These are phyloP conservation scores for Ensete ventricosum DNA, from an alignment of 176 grass and related monocot species.

Conservation along the genomic window DNA sequence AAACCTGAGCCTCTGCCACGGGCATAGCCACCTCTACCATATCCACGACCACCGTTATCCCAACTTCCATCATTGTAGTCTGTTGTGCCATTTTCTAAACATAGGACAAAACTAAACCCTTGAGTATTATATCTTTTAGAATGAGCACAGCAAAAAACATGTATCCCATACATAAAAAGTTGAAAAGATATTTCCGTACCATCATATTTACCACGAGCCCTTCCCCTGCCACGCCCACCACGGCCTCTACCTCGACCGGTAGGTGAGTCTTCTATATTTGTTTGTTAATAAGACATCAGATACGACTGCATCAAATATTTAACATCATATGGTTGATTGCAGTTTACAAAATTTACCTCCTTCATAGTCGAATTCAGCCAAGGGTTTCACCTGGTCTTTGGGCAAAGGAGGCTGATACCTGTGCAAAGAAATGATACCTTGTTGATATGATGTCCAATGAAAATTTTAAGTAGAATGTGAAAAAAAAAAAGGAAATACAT, in stretches of 20 bases:
- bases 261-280: slow-evolving; percentile 60
- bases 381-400: background rate
- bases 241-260: slow-evolving; percentile 57
- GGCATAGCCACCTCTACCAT: slow-evolving; percentile 38
- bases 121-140: background rate
- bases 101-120: background rate
- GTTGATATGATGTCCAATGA: background rate
- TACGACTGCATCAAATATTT: background rate
- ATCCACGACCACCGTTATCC: slow-evolving; percentile 38
- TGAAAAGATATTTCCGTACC: background rate
- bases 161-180: background rate
- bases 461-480: background rate
- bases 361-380: slow-evolving; percentile 13
- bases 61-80: slow-evolving; percentile 44
- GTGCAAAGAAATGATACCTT: background rate
- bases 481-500: too few species aligned
- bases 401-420: slow-evolving; percentile 6
- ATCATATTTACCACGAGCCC: slow-evolving; percentile 31
- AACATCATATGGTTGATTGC: background rate
- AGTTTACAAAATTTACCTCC: slow-evolving; percentile 40
- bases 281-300: slow-evolving; percentile 17
- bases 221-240: slow-evolving; percentile 38
- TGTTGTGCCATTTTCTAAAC: slow-evolving; percentile 46
- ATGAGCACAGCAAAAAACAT: too few species aligned
- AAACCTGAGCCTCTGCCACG: slow-evolving; percentile 53